Percentiles rank a stretch among this genome's conserved stretches.
phyloP scores from a whole-genome alignment of 257 asterid genomes.

The Prunella vulgaris region DNA sequence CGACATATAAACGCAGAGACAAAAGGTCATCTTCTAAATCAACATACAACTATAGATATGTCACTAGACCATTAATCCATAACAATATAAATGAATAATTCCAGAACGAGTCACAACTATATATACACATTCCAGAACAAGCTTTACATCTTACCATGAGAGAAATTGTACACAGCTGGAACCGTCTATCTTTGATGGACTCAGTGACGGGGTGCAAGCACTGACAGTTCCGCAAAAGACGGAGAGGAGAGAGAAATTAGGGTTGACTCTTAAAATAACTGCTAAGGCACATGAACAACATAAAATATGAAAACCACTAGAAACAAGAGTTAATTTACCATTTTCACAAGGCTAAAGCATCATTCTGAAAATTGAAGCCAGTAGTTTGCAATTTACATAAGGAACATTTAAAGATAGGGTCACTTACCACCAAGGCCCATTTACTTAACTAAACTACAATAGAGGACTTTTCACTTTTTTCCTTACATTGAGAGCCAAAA shows the following conservation, averaged over 20 bases:
- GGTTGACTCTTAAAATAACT: neutral
- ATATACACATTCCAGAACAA: neutral
- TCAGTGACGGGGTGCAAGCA: constrained; percentile 51
- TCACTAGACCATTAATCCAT: too few species aligned
- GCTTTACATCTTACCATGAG: constrained; percentile 31
- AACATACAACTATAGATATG: neutral
- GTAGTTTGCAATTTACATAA: neutral
- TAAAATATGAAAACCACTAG: neutral
- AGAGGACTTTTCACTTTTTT: too few species aligned
- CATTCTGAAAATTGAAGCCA: constrained; percentile 1
- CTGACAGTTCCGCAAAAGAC: constrained; percentile 33
- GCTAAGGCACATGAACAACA: constrained; percentile 12
- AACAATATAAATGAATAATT: constrained; percentile 7
- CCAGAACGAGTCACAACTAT: neutral
- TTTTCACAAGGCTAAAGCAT: too few species aligned
- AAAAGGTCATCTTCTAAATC: too few species aligned
- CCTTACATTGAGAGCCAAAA: too few species aligned
- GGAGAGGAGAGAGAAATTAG: constrained; percentile 22
- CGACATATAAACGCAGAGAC: too few species aligned
- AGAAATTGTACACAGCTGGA: constrained; percentile 30
- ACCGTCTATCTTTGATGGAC: constrained; percentile 37
- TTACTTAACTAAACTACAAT: too few species aligned
- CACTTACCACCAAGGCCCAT: too few species aligned
- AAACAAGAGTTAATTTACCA: neutral
- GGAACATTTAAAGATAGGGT: constrained; percentile 1